Evolutionary conservation across 2,329 filamentous ascomycete species (phyloP).

Genomic region (Botrytis tulipae): DNA sequence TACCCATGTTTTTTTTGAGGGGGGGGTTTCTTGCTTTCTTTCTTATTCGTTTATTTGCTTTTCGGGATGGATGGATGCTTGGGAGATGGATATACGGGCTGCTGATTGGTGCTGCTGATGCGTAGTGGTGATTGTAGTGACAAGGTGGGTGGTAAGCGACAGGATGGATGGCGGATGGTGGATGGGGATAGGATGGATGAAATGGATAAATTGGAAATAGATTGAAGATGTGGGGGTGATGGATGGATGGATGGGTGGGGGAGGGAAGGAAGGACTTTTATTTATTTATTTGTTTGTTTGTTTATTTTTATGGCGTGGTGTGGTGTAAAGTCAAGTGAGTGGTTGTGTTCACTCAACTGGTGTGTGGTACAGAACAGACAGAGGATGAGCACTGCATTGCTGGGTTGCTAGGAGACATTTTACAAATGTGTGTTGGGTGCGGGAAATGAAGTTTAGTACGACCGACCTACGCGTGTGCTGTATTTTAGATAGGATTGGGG

Average conservation of each 20-base stretch:
- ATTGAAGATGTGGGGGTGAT: background rate
- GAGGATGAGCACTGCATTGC: background rate
- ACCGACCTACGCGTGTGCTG: background rate
- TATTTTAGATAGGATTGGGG: background rate
- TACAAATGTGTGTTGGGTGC: background rate
- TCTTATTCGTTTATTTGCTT: too few relatives aligned
- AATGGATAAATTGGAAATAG: conserved; percentile 8
- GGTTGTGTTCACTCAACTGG: background rate
- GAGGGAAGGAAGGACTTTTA: background rate
- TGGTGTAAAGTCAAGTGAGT: background rate
- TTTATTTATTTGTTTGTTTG: background rate
- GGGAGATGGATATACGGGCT: background rate
- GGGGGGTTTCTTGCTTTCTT: too few relatives aligned
- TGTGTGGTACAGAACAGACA: background rate
- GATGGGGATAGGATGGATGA: background rate
- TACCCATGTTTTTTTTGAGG: conserved; percentile 34
- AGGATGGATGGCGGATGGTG: background rate
- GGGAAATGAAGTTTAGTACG: background rate
- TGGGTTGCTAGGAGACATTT: background rate
- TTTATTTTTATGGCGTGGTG: background rate
- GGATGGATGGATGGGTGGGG: background rate
- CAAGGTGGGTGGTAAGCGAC: background rate
- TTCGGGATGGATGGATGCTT: background rate
- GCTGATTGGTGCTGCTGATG: background rate
- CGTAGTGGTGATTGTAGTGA: background rate